Percentiles rank a stretch among this genome's conserved stretches.
phyloP scores from a whole-genome alignment of 106 monocot species.

The Phalaenopsis equestris region DNA sequence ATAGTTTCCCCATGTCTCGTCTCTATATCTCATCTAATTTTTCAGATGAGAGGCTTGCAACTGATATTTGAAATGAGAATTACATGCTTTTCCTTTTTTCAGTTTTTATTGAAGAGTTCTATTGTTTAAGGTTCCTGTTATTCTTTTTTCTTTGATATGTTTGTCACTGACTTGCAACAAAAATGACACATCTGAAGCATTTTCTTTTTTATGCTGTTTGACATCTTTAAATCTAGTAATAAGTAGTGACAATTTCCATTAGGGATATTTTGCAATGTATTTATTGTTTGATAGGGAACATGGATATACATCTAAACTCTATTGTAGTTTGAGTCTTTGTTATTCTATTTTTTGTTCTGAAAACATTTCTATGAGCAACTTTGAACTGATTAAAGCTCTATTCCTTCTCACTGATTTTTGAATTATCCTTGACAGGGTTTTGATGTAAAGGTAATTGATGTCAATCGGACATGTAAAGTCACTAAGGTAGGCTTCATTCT shows the following conservation, averaged over 20 bases:
- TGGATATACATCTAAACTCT: neutral
- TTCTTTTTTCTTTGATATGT: too few species aligned
- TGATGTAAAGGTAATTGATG: slow-evolving; percentile 96
- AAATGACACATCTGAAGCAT: too few species aligned
- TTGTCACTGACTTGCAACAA: too few species aligned
- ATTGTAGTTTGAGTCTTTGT: neutral
- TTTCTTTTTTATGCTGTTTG: neutral
- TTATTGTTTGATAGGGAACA: neutral
- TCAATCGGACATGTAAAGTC: slow-evolving; percentile 90
- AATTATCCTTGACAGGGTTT: slow-evolving; percentile 58
- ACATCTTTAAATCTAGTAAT: neutral
- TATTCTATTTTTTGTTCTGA: neutral
- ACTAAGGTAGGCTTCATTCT: slow-evolving; percentile 60
- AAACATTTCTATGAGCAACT: neutral
- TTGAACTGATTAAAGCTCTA: neutral
- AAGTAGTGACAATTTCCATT: neutral
- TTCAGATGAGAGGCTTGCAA: too few species aligned
- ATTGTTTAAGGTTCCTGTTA: too few species aligned
- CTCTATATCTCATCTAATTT: neutral
- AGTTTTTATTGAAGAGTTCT: too few species aligned
- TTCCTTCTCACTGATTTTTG: neutral
- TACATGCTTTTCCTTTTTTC: too few species aligned
- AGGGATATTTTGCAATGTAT: neutral
- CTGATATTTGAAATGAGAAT: too few species aligned
- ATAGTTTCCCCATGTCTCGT: neutral